Evolutionary conservation across 2,329 filamentous ascomycete species (phyloP).

Genomic region (Daldinia eschscholtzii): DNA sequence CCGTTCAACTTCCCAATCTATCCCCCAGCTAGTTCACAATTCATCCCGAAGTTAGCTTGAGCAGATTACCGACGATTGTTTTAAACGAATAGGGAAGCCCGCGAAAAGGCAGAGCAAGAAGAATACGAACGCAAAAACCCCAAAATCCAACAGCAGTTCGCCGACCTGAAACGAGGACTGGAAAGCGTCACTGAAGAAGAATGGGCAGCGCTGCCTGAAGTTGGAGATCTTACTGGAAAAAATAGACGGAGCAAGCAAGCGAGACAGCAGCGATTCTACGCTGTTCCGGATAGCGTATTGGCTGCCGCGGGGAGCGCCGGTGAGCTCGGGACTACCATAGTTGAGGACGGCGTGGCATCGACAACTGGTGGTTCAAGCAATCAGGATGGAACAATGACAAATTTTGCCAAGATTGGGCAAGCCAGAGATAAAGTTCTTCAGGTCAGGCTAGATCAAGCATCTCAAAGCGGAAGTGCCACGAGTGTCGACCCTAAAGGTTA

Average conservation of each 20-base stretch:
- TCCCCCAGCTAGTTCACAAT: constrained; percentile 74
- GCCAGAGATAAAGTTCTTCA: constrained; percentile 96
- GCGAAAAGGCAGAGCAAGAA: constrained; percentile 89
- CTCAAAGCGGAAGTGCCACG: constrained; percentile 82
- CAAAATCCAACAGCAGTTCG: constrained; percentile 98
- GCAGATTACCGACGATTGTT: constrained; percentile 80
- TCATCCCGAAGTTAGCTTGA: constrained; percentile 70
- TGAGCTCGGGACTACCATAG: constrained; percentile 89
- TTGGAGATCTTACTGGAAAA: constrained; percentile 95
- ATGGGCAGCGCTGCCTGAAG: constrained; percentile 95
- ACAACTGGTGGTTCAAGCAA: constrained; percentile 57
- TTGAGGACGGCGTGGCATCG: constrained; percentile 76
- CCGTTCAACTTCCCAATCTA: constrained; percentile 44
- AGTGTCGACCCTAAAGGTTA: constrained; percentile 97
- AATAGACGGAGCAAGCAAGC: constrained; percentile 89
- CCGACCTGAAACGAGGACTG: constrained; percentile 91
- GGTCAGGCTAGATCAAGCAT: constrained; percentile 92
- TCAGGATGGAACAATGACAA: constrained; percentile 92
- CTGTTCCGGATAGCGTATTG: constrained; percentile 94
- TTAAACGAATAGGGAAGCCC: constrained; percentile 84
- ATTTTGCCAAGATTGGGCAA: constrained; percentile 97
- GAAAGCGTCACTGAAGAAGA: constrained; percentile 93
- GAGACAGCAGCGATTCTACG: constrained; percentile 88
- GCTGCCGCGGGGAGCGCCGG: constrained; percentile 84
- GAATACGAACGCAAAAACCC: constrained; percentile 98